A percentile compares a stretch with the other conserved stretches of the same genome.
phyloP scores from a whole-genome alignment of 106 monocot species.

The Dendrobium catenatum region DNA sequence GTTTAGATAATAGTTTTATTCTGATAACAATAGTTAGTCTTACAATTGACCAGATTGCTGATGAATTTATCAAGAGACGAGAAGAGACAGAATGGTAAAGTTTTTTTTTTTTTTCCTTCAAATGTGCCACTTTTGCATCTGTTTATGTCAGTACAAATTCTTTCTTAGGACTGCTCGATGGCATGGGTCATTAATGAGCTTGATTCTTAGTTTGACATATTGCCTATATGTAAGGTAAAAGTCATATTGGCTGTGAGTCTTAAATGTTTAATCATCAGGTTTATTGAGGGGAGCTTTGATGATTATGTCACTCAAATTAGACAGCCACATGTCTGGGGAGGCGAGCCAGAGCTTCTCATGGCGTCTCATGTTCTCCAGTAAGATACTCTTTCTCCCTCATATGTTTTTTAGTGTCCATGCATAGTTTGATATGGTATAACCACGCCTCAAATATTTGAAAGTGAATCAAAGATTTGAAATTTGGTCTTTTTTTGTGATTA shows the following conservation, averaged over 20 bases:
- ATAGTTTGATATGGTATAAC: background rate
- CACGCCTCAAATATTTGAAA: background rate
- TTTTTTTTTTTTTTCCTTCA: background rate
- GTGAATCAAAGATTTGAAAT: background rate
- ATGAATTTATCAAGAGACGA: constrained; percentile 88
- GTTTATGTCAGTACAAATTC: background rate
- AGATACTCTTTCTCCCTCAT: constrained; percentile 2
- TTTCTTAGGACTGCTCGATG: background rate
- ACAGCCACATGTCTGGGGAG: constrained; percentile 95
- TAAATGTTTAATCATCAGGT: constrained; percentile 39
- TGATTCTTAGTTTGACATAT: background rate
- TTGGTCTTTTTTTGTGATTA: background rate
- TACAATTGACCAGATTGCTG: constrained; percentile 61
- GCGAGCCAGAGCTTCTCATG: constrained; percentile 93
- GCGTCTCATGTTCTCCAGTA: constrained; percentile 95
- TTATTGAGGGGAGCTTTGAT: constrained; percentile 94
- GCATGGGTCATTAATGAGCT: background rate
- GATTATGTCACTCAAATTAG: constrained; percentile 75
- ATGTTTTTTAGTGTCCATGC: background rate
- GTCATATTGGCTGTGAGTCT: background rate
- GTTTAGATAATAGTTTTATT: background rate
- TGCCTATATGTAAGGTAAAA: background rate
- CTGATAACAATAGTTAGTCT: background rate
- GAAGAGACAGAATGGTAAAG: constrained; percentile 90
- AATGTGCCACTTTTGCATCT: background rate